These are phyloP conservation scores for Suhomyces yuchorum DNA, from an alignment of 1,139 yeast genomes.

Conservation along the genomic window DNA sequence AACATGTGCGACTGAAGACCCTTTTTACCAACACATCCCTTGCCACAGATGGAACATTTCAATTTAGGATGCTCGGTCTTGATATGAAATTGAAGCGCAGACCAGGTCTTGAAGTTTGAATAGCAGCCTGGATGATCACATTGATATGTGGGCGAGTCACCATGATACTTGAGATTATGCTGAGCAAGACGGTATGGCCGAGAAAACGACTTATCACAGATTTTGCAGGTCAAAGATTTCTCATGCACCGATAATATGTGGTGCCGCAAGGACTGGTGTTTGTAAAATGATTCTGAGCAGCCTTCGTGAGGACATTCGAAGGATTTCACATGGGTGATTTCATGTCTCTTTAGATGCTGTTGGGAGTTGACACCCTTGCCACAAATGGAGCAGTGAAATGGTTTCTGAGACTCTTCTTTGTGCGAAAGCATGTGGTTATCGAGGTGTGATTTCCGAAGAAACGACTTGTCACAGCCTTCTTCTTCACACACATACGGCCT, in stretches of 20 bases:
- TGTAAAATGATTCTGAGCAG: conserved; percentile 70
- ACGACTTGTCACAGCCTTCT: conserved; percentile 61
- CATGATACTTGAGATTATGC: conserved; percentile 64
- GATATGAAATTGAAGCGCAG: conserved; percentile 71
- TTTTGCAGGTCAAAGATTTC: conserved; percentile 51
- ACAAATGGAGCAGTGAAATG: conserved; percentile 74
- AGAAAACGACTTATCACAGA: conserved; percentile 59
- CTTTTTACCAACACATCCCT: conserved; percentile 70
- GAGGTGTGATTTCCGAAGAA: conserved; percentile 76
- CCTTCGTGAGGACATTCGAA: conserved; percentile 61
- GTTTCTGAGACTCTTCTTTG: conserved; percentile 53
- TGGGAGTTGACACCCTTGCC: conserved; percentile 79
- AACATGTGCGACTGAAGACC: conserved; percentile 75
- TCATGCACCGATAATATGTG: conserved; percentile 70
- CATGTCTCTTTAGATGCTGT: conserved; percentile 86
- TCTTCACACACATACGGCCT: conserved; percentile 69
- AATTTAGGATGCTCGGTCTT: conserved; percentile 74
- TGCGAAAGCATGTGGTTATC: conserved; percentile 74
- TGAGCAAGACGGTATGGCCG: conserved; percentile 63
- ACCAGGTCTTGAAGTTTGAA: conserved; percentile 69
- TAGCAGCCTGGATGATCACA: conserved; percentile 67
- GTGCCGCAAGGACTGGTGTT: conserved; percentile 75
- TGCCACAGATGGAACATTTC: conserved; percentile 67
- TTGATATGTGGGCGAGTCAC: conserved; percentile 55
- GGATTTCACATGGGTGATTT: conserved; percentile 71